Conservation (phyloP, 495 filamentous ascomycete genomes). For the Tuber melanosporum region DNA sequence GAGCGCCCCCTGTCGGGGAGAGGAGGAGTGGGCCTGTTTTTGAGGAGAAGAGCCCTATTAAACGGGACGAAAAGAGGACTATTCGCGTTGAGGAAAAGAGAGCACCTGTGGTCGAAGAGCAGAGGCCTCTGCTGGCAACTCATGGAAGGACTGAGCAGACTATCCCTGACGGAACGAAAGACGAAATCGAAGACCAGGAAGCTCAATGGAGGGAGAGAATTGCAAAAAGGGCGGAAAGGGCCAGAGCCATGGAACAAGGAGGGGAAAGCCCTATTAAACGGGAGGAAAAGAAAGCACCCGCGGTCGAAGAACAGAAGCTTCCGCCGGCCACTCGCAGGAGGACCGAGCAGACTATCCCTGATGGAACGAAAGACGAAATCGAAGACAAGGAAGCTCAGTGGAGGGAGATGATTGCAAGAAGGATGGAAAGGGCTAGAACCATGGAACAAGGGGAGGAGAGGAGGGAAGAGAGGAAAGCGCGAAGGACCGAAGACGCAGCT, state of each 20-base stretch:
- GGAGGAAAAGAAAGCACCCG: not conserved
- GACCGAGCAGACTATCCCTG: conserved; percentile 2
- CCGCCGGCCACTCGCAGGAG: not conserved
- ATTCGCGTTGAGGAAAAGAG: not conserved
- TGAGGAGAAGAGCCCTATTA: conserved; percentile 4
- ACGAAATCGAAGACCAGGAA: not conserved
- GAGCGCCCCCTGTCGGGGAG: not conserved
- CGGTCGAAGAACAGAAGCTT: conserved; percentile 17
- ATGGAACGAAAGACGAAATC: not conserved
- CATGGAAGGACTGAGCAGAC: conserved; percentile 3
- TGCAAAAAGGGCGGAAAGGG: not conserved
- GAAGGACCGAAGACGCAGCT: conserved; percentile 2
- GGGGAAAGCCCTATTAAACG: conserved; percentile 1
- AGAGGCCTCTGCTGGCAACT: not conserved
- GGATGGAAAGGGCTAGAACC: not conserved
- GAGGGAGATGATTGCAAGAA: conserved; percentile 10
- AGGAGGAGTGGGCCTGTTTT: not conserved
- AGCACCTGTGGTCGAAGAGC: not conserved
- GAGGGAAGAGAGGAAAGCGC: not conserved
- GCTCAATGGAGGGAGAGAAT: conserved; percentile 6
- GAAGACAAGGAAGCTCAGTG: conserved; percentile 4
- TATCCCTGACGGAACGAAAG: not conserved
- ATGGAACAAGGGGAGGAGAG: not conserved
- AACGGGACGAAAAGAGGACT: conserved; percentile 3
- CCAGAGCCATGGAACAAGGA: conserved; percentile 2